Conservation (phyloP, 2,329 filamentous ascomycete species). For the Ceratocystis diversiconidia region DNA sequence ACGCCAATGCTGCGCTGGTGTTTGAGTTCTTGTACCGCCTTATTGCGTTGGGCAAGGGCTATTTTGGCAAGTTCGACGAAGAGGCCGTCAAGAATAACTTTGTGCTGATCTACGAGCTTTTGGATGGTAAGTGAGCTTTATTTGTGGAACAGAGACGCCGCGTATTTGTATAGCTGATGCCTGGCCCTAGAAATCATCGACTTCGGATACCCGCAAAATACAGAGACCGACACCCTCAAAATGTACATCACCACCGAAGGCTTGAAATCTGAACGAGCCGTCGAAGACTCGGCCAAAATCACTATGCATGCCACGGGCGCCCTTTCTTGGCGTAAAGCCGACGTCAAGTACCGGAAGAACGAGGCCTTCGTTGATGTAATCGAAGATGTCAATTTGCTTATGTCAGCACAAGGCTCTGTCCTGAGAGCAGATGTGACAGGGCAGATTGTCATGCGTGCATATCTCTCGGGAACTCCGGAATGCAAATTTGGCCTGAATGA, state of each 20-base stretch:
- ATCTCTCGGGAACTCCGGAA: slow-evolving; percentile 88
- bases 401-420: slow-evolving; percentile 94
- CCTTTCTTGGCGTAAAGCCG: slow-evolving; percentile 88
- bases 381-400: slow-evolving; percentile 95
- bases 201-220: slow-evolving; percentile 98
- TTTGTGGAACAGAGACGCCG: background rate
- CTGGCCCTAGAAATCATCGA: slow-evolving; percentile 70
- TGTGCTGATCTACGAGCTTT: slow-evolving; percentile 89
- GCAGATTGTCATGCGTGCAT: slow-evolving; percentile 97
- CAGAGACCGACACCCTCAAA: slow-evolving; percentile 94
- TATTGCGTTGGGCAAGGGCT: slow-evolving; percentile 78
- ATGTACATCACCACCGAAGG: slow-evolving; percentile 99
- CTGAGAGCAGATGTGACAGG: slow-evolving; percentile 91
- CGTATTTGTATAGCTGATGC: background rate
- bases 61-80: slow-evolving; percentile 98
- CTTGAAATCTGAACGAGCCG: slow-evolving; percentile 76
- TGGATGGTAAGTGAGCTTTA: slow-evolving; percentile 53
- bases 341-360: slow-evolving; percentile 98
- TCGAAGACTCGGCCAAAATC: slow-evolving; percentile 91
- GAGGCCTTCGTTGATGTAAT: slow-evolving; percentile 99
- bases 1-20: slow-evolving; percentile 93
- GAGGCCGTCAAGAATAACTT: slow-evolving; percentile 99
- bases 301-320: slow-evolving; percentile 98
- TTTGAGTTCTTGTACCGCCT: slow-evolving; percentile 96
- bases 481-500: slow-evolving; percentile 99